Base-by-base conservation (phyloP, 352 stramenopile genomes). In the Globisporangium irregulare region DNA sequence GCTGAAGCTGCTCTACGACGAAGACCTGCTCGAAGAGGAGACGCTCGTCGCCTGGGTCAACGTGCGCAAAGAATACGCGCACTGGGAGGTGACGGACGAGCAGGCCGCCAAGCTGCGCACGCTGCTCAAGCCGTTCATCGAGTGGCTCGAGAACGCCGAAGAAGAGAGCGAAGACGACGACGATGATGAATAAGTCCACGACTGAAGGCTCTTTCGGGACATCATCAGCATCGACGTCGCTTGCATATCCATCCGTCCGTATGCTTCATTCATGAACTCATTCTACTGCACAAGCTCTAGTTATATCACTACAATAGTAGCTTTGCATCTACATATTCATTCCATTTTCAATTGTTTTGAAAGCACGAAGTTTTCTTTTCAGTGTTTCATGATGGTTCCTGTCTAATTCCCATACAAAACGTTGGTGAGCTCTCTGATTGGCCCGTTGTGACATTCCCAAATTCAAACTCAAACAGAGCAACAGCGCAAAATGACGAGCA, bases 141-240 rank as follows among this genome's bases (percentile, higher is more conserved):
- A 97, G 62, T 99, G 97, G 97, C 90, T 99, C 36, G 89, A 98
- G 85, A 98, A 99, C 79, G 94, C 93, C 51, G 92, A 98, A 67
- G 92, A 97, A 55, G 92, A 97, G 68, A 95, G 92, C 53, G 86
- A 91, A 5, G 72, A 77, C 50, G 88, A 89, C 10, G 89, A 94
- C 41, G 79, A 78, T 50, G 77, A 89, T 63, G 75, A 91, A 66
- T 88, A 87, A 75, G 51, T 48, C 15, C 41, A 50, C 41, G 41
- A 50, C n/a, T 50, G 41, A 50, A 50, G 41, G 41, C 15, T 50
- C 15, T n/a, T 50, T 50, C 41, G 41, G 15, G 41, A 50, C 41
- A n/a, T 4, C 14, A 38, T 38, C 32, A 38, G 15, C 41, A 50
- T 50, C 41, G 14, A 10, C 15, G 41, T 15, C 41, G 4, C 41